These are phyloP conservation scores for Microcyclospora tardicrescens DNA, from an alignment of 2,329 filamentous ascomycete species.

Conservation along the genomic window DNA sequence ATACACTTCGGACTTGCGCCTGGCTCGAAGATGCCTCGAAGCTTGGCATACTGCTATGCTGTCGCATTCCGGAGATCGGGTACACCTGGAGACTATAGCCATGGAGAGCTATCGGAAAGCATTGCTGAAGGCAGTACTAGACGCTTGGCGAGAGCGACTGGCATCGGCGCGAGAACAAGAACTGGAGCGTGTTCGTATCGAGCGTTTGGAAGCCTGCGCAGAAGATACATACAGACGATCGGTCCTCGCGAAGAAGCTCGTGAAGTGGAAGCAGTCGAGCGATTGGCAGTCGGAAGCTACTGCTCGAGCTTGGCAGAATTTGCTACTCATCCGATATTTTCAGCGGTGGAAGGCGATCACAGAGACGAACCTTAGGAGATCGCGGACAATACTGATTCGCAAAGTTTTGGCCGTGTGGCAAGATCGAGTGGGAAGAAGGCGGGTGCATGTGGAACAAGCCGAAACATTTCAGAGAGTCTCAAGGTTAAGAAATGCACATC, in stretches of 20 bases:
- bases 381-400: constrained; percentile 37
- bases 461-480: constrained; percentile 1
- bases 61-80: constrained; percentile 15
- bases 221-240: constrained; percentile 38
- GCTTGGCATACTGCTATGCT: constrained; percentile 35
- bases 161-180: constrained; percentile 3
- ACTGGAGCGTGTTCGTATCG: constrained; percentile 19
- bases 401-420: constrained; percentile 45
- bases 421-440: constrained; percentile 23
- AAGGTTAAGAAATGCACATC: too few species aligned
- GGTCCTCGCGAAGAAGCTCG: constrained; percentile 50
- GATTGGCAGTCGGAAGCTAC: constrained; percentile 55
- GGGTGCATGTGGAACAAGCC: constrained; percentile 12
- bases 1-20: constrained; percentile 10
- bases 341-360: constrained; percentile 57
- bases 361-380: constrained; percentile 44
- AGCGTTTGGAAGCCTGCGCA: constrained; percentile 29
- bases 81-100: constrained; percentile 29
- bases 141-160: constrained; percentile 30
- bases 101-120: constrained; percentile 36
- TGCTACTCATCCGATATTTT: constrained; percentile 56
- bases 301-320: constrained; percentile 54
- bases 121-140: constrained; percentile 41
- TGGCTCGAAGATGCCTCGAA: constrained; percentile 11
- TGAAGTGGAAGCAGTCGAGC: constrained; percentile 55